phyloP scores from a whole-genome alignment of 768 basidiomycete genomes.

The Favolaschia claudopus region DNA sequence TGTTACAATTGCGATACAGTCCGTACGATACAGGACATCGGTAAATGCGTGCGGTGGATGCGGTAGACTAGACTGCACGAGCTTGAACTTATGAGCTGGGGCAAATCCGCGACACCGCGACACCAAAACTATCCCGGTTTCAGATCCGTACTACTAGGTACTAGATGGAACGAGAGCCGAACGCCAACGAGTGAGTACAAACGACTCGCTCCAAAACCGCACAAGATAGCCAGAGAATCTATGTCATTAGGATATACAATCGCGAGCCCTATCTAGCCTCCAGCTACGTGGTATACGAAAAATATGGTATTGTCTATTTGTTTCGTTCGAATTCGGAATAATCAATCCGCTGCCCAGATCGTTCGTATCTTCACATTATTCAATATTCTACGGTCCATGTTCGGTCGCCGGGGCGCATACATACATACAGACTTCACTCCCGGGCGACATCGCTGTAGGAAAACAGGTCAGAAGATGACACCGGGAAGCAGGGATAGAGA shows the following conservation, averaged over 20 bases:
- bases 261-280: constrained; percentile 6
- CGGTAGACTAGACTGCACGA: no score
- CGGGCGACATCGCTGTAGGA: constrained; percentile 28
- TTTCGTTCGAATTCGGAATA: no score
- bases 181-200: no score
- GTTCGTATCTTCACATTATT: not conserved
- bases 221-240: constrained; percentile 14
- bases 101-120: no score
- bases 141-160: no score
- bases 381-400: constrained; percentile 20
- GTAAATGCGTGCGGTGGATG: no score
- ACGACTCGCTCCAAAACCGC: no score
- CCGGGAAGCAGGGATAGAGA: not conserved
- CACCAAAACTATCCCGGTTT: no score
- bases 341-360: not conserved
- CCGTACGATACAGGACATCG: no score
- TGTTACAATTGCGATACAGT: no score
- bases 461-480: not conserved
- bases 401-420: not conserved
- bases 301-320: not conserved
- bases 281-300: not conserved
- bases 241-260: constrained; percentile 12
- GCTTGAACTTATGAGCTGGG: no score
- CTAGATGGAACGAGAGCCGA: no score
- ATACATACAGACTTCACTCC: constrained; percentile 16